Conservation (phyloP, 192 early-diverging fungal species). For the Entomortierella beljakovae region DNA sequence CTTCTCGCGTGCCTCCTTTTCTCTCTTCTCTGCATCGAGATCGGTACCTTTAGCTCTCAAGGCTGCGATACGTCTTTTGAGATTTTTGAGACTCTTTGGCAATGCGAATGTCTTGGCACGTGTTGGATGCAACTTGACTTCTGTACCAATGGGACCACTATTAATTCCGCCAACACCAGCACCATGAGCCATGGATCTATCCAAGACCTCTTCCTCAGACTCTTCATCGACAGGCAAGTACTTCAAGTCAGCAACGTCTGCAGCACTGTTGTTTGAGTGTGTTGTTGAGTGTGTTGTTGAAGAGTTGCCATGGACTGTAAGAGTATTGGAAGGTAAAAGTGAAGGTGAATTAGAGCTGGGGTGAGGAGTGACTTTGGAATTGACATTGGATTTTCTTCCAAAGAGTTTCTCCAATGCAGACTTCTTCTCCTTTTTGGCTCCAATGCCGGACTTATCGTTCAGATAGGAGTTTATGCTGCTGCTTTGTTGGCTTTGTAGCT, state of each 20-base stretch:
- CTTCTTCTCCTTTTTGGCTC: conserved; percentile 15
- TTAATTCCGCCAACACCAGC: conserved; percentile 8
- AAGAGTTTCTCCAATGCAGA: conserved; percentile 39
- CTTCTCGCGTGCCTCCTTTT: conserved; percentile 44
- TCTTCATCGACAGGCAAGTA: conserved; percentile 37
- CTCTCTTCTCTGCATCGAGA: conserved; percentile 44
- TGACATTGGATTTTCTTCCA: conserved; percentile 33
- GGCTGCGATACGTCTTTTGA: conserved; percentile 51
- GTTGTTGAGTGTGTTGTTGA: conserved; percentile 2
- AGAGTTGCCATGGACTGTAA: background rate
- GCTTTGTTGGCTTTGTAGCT: background rate
- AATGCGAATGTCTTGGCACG: conserved; percentile 48
- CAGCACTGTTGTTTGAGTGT: conserved; percentile 15
- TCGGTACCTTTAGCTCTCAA: conserved; percentile 51
- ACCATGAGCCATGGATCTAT: conserved; percentile 13
- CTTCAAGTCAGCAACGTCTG: conserved; percentile 21
- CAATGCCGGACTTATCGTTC: background rate
- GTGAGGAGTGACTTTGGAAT: conserved; percentile 40
- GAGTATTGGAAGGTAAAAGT: conserved; percentile 15
- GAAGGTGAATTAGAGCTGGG: conserved; percentile 17
- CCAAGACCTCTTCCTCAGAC: conserved; percentile 34
- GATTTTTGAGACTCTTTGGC: conserved; percentile 42
- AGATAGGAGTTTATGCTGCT: background rate
- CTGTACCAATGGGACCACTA: conserved; percentile 19
- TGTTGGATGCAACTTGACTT: conserved; percentile 51